A percentile compares a stretch with the other conserved stretches of the same genome.
These are phyloP conservation scores for Solanum chmielewskii DNA, from an alignment of 257 asterid genomes.

Conservation along the genomic window DNA sequence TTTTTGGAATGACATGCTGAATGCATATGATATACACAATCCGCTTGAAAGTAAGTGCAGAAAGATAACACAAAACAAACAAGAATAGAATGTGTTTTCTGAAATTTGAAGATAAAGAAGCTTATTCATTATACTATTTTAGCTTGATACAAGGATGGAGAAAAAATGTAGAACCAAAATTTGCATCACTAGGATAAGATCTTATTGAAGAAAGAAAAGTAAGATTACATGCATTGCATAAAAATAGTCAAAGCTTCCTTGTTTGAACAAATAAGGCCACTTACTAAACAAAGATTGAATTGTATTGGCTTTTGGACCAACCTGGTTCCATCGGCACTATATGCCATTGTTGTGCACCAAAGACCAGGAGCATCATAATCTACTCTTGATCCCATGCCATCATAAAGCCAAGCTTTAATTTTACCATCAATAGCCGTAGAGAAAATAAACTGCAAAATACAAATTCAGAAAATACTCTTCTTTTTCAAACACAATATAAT, in stretches of 20 bases:
- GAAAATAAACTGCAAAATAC: constrained; percentile 67
- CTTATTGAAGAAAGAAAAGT: background rate
- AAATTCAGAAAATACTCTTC: background rate
- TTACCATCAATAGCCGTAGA: constrained; percentile 96
- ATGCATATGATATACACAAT: background rate
- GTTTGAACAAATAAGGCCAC: background rate
- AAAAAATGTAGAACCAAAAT: background rate
- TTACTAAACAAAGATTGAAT: background rate
- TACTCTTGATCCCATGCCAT: constrained; percentile 89
- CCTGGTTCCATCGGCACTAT: constrained; percentile 99
- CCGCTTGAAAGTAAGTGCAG: background rate
- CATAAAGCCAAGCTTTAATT: constrained; percentile 97
- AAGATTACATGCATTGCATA: background rate
- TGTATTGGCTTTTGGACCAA: constrained; percentile 13
- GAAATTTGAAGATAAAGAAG: background rate
- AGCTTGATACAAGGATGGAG: background rate
- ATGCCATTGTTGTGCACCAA: constrained; percentile 96
- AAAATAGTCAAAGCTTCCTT: background rate
- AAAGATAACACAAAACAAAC: background rate
- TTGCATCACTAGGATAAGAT: background rate
- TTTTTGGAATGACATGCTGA: background rate
- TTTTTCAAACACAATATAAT: background rate
- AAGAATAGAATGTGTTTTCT: background rate
- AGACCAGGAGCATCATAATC: constrained; percentile 99
- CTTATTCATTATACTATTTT: background rate